Evolutionary conservation across 345 rosid species (phyloP).

Genomic region (Syzygium aromaticum): DNA sequence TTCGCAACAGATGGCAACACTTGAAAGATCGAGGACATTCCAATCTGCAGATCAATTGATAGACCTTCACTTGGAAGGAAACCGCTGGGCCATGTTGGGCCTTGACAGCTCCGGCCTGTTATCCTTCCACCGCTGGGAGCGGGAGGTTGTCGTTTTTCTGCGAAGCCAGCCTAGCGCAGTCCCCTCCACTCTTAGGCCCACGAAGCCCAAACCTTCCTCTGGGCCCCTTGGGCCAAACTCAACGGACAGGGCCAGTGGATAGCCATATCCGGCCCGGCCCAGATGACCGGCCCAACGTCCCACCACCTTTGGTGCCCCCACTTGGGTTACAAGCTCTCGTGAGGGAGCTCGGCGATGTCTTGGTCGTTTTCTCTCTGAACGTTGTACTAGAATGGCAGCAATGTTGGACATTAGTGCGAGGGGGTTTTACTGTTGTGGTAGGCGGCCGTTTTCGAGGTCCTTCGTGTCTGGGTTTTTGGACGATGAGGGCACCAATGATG

Average conservation of each 20-base stretch:
- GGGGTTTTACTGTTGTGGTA: not conserved
- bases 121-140: slow-evolving; percentile 35
- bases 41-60: not conserved
- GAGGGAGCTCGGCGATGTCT: not conserved
- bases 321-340: slow-evolving; percentile 15
- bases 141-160: slow-evolving; percentile 37
- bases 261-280: not conserved
- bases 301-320: slow-evolving; percentile 6
- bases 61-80: not conserved
- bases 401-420: not conserved
- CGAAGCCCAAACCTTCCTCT: not conserved
- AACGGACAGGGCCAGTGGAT: slow-evolving; percentile 8
- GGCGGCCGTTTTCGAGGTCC: not conserved
- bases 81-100: not conserved
- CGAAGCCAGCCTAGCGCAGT: slow-evolving; percentile 45
- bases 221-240: not conserved
- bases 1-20: not conserved
- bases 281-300: not conserved
- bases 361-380: rapidly evolving
- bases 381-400: rapidly evolving
- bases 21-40: not conserved
- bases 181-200: slow-evolving; percentile 15
- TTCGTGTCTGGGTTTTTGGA: not conserved
- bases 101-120: not conserved
- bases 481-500: not conserved